These are phyloP conservation scores for Tetrapyrgos nigripes DNA, from an alignment of 1,284 basidiomycete species.

Conservation along the genomic window DNA sequence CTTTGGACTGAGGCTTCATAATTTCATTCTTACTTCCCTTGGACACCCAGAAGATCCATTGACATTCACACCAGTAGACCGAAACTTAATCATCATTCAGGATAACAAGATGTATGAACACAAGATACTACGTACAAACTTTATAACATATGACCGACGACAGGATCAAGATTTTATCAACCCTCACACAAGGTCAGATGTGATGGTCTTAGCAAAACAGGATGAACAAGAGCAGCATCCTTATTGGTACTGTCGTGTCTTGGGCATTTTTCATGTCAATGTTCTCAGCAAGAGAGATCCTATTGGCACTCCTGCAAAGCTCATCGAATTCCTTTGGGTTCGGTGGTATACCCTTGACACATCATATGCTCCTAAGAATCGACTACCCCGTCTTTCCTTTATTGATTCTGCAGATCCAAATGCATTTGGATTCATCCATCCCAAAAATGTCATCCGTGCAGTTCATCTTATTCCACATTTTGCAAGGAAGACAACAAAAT, in stretches of 20 bases:
- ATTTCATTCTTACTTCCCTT: background rate
- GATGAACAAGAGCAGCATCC: constrained; percentile 4
- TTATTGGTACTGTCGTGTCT: background rate
- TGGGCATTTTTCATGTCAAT: constrained; percentile 1
- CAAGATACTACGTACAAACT: constrained; percentile 2
- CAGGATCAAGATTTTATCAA: constrained; percentile 1
- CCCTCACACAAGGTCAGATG: constrained; percentile 1
- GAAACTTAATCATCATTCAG: background rate
- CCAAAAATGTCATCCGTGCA: constrained; percentile 21
- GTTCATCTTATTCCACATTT: constrained; percentile 22
- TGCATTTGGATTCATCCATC: constrained; percentile 16
- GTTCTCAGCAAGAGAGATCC: background rate
- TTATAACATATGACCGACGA: background rate
- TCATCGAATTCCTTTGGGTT: background rate
- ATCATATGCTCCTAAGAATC: background rate
- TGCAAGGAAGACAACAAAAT: constrained; percentile 10
- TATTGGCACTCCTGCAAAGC: background rate
- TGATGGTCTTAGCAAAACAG: background rate
- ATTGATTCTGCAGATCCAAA: background rate
- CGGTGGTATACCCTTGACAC: background rate
- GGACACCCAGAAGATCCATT: background rate
- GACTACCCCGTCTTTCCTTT: background rate
- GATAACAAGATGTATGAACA: background rate
- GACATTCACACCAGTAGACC: background rate
- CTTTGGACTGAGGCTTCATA: background rate